These are phyloP conservation scores for Nematodospora anomalae DNA, from an alignment of 1,139 yeast species.

Conservation along the genomic window DNA sequence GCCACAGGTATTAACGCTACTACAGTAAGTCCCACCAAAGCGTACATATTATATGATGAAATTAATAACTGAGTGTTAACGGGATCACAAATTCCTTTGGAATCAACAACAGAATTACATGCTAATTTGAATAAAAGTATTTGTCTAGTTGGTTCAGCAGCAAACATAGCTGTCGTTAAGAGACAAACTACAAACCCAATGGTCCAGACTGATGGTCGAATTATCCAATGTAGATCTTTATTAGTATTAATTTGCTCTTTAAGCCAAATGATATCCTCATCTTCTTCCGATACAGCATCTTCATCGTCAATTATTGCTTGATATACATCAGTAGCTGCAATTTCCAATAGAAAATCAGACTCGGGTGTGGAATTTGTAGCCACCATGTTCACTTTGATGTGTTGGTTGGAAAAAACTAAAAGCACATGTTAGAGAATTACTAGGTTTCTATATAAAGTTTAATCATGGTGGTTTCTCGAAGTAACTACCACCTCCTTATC, in stretches of 20 bases:
- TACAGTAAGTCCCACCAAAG: constrained; percentile 22
- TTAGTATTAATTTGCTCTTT: constrained; percentile 34
- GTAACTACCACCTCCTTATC: too few species aligned
- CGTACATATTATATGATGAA: constrained; percentile 30
- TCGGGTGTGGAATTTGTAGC: too few species aligned
- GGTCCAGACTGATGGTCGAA: constrained; percentile 34
- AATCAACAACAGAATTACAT: constrained; percentile 28
- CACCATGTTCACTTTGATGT: too few species aligned
- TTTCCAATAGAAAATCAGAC: constrained; percentile 15
- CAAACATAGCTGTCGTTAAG: constrained; percentile 24
- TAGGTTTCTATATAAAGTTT: too few species aligned
- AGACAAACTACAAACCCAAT: constrained; percentile 27
- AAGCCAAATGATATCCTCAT: constrained; percentile 39
- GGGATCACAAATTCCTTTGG: constrained; percentile 29
- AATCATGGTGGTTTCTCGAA: too few species aligned
- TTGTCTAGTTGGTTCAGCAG: constrained; percentile 31
- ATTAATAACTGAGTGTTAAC: constrained; percentile 33
- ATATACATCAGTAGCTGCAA: constrained; percentile 31
- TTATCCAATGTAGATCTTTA: constrained; percentile 33
- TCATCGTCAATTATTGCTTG: constrained; percentile 33
- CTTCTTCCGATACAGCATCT: constrained; percentile 33
- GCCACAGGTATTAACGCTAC: constrained; percentile 39
- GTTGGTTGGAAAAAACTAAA: too few species aligned
- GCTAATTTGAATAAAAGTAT: constrained; percentile 32
- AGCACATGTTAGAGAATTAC: too few species aligned